Percentiles rank a stretch among this genome's conserved stretches.
phyloP scores from a whole-genome alignment of 352 stramenopile species.

The Aphanomyces euteiches region DNA sequence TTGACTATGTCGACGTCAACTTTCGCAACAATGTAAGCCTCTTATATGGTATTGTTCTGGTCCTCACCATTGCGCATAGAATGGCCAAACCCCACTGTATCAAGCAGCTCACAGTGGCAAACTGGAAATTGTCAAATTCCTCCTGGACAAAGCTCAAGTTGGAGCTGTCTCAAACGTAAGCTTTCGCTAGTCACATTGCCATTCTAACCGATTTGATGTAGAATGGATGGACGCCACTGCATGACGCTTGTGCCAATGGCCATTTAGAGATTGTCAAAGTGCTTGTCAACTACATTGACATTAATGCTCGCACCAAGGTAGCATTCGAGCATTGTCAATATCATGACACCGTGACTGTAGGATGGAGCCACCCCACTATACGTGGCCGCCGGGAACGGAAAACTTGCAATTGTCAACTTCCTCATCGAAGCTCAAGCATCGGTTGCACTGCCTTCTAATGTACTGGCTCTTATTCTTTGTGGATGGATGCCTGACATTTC shows the following conservation, averaged over 20 bases:
- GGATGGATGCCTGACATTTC: neutral
- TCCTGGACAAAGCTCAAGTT: slow-evolving; percentile 6
- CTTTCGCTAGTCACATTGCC: neutral
- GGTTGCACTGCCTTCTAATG: neutral
- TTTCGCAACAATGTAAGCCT: slow-evolving; percentile 16
- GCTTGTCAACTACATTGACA: slow-evolving; percentile 6
- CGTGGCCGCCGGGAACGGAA: slow-evolving; percentile 6
- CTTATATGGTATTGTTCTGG: neutral
- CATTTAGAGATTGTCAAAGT: slow-evolving; percentile 13
- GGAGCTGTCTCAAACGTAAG: slow-evolving; percentile 4
- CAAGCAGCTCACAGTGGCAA: slow-evolving; percentile 10
- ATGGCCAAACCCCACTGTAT: slow-evolving; percentile 20
- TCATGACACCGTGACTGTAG: neutral
- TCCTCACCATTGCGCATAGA: neutral
- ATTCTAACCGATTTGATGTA: neutral
- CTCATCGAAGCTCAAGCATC: neutral
- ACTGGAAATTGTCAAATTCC: slow-evolving; percentile 11
- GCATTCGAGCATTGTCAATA: neutral
- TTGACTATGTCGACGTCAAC: neutral
- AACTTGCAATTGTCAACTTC: slow-evolving; percentile 10
- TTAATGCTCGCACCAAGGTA: slow-evolving; percentile 18
- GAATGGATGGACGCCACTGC: slow-evolving; percentile 15
- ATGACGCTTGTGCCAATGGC: slow-evolving; percentile 10
- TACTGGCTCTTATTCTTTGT: neutral
- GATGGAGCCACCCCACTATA: slow-evolving; percentile 16